phyloP scores from a whole-genome alignment of 768 basidiomycete genomes.

The Mycena galopus region DNA sequence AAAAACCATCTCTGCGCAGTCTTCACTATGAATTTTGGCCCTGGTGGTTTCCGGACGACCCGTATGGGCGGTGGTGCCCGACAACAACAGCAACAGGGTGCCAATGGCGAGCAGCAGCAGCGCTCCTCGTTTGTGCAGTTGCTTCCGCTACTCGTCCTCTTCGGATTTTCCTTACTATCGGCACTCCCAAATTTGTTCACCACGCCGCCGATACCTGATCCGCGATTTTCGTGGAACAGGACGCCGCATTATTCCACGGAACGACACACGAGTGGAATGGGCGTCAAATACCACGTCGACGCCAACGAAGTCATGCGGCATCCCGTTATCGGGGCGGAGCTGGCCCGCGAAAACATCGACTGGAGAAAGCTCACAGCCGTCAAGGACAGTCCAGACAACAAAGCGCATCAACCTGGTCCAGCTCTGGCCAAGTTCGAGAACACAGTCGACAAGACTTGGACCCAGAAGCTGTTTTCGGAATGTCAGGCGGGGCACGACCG shows the following conservation, averaged over 20 bases:
- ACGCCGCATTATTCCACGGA: constrained; percentile 75
- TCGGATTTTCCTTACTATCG: constrained; percentile 86
- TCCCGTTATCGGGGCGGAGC: constrained; percentile 78
- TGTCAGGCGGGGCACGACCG: constrained; percentile 80
- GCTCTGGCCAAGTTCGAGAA: constrained; percentile 77
- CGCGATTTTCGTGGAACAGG: constrained; percentile 77
- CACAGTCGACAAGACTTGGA: constrained; percentile 81
- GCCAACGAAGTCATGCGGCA: constrained; percentile 80
- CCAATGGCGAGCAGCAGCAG: constrained; percentile 60
- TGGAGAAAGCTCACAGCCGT: constrained; percentile 48
- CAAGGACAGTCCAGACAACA: constrained; percentile 40
- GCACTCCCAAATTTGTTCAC: constrained; percentile 83
- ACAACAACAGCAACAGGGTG: constrained; percentile 49
- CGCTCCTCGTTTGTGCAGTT: constrained; percentile 82
- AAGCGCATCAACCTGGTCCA: constrained; percentile 49
- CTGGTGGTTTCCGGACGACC: constrained; percentile 84
- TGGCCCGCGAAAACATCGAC: constrained; percentile 65
- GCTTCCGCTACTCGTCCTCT: constrained; percentile 86
- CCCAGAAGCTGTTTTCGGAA: constrained; percentile 73
- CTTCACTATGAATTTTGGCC: constrained; percentile 85
- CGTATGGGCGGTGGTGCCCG: constrained; percentile 61
- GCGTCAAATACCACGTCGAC: constrained; percentile 90
- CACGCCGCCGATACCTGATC: constrained; percentile 79
- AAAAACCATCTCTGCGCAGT: constrained; percentile 57
- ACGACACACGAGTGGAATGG: constrained; percentile 77